These are phyloP conservation scores for Penicillium herquei DNA, from an alignment of 495 filamentous ascomycete genomes.

Conservation along the genomic window DNA sequence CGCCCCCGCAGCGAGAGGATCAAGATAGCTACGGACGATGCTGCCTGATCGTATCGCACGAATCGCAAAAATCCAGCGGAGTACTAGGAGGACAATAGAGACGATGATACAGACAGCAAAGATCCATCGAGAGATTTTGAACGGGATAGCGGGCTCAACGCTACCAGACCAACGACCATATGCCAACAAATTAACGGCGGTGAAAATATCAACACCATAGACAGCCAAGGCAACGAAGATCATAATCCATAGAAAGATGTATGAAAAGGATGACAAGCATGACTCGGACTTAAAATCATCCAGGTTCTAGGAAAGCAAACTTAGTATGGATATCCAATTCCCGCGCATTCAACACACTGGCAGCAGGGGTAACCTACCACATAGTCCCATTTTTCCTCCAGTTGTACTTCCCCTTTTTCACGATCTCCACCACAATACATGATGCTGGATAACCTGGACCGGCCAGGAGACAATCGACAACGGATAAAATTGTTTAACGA, in stretches of 20 bases:
- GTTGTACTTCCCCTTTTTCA: conserved; percentile 63
- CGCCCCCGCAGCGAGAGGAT: conserved; percentile 76
- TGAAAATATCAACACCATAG: conserved; percentile 89
- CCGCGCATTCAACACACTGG: too few relatives aligned
- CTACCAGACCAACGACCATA: conserved; percentile 72
- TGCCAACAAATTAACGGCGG: conserved; percentile 82
- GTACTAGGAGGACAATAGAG: conserved; percentile 73
- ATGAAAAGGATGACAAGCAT: conserved; percentile 74
- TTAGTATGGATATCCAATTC: conserved; percentile 8
- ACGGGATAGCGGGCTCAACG: conserved; percentile 65
- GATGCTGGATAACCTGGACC: conserved; percentile 31
- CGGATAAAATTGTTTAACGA: conserved; percentile 7
- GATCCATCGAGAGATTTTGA: conserved; percentile 79
- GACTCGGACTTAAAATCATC: conserved; percentile 82
- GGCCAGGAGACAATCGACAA: conserved; percentile 27
- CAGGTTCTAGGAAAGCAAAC: conserved; percentile 65
- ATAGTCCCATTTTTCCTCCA: conserved; percentile 93
- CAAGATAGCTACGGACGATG: conserved; percentile 87
- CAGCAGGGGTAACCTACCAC: conserved; percentile 59
- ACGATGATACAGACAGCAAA: conserved; percentile 86
- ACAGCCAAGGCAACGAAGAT: conserved; percentile 77
- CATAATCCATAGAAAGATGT: conserved; percentile 78
- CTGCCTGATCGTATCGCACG: conserved; percentile 78
- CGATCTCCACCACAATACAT: conserved; percentile 77
- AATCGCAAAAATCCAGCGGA: conserved; percentile 74